Evolutionary conservation across 257 asterid species (phyloP), one percentile per base, ranked within the genome.

Genomic region (Fraxinus excelsior): DNA sequence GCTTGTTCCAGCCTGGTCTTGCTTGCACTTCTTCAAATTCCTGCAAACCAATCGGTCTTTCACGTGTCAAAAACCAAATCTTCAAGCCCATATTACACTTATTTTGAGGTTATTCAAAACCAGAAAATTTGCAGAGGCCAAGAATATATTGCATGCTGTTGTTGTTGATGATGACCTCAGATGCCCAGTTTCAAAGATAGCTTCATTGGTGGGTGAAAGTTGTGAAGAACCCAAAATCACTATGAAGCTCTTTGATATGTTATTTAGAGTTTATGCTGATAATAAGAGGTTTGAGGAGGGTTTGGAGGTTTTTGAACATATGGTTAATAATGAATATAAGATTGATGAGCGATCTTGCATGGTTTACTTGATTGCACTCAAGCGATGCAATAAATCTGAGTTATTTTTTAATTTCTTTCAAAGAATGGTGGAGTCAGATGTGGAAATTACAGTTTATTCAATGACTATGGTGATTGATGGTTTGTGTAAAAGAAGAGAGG

Each of bases 281-380:
- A 81, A 72, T 70, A 18, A 83, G 34, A 85, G 72, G 73, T 81
- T 86, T 26, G 83, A 80, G 4, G 88, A 79, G 86, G 88, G 77
- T 51, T 72, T 86, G 74, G 86, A 78, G 84, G 83, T 86, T 64
- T 88, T 88, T 62, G 87, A 83, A 75, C 79, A 83, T 44, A 86
- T 88, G 89, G 82, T 80, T 74, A 78, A 49, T 21, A 87, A 78
- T 72, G 93, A 87, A 74, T 76, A 87, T 49, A 86, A 38, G 58
- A 85, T 93, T 40, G 98, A 91, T 67, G 94, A 91, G 62, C 90
- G 93, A 58, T 87, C 99, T 80, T 93, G 98, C 75, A 89, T 89
- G 94, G 95, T 86, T 78, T 90, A 84, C 80, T 82, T 96, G 84
- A 69, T 88, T 78, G 97, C 93, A 26, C 76, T 87, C 74, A 96